Conservation (phyloP, 352 stramenopile species). For the Globisporangium polare region DNA sequence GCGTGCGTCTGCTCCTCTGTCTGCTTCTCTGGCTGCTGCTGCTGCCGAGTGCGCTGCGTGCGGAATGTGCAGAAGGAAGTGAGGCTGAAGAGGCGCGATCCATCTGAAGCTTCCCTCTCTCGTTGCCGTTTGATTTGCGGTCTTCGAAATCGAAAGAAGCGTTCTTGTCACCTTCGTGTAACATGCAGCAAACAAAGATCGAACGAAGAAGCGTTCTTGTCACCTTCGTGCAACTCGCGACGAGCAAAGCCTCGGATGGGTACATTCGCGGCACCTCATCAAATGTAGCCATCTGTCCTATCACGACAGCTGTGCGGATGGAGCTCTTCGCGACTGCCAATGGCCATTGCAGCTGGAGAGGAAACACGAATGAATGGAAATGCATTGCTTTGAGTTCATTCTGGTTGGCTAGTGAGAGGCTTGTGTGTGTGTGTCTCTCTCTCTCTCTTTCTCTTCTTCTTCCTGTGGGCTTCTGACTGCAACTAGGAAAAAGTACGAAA, state of each 20-base stretch:
- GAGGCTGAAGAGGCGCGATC: no score
- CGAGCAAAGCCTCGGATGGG: not conserved
- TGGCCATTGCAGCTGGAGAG: not conserved
- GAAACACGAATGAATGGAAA: not conserved
- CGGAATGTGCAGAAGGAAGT: no score
- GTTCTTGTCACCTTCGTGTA: constrained; percentile 10
- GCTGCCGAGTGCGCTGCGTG: no score
- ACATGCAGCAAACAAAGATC: not conserved
- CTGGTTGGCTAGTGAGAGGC: not conserved
- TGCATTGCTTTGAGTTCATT: not conserved
- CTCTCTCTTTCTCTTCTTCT: no score
- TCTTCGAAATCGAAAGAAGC: constrained; percentile 7
- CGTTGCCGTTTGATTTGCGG: not conserved
- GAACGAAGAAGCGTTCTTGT: not conserved
- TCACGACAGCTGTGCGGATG: not conserved
- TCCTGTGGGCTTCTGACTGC: not conserved
- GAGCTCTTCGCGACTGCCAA: not conserved
- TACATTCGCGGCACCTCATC: constrained; percentile 4
- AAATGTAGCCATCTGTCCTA: constrained; percentile 8
- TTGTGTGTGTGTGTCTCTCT: not conserved
- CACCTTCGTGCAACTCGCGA: no score
- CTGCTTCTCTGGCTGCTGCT: no score
- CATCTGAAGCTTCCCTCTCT: not conserved
- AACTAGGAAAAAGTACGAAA: not conserved
- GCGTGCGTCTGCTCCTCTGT: no score